Base-by-base conservation (phyloP, 192 early-diverging fungal genomes). In the Gaertneriomyces semiglobifer region DNA sequence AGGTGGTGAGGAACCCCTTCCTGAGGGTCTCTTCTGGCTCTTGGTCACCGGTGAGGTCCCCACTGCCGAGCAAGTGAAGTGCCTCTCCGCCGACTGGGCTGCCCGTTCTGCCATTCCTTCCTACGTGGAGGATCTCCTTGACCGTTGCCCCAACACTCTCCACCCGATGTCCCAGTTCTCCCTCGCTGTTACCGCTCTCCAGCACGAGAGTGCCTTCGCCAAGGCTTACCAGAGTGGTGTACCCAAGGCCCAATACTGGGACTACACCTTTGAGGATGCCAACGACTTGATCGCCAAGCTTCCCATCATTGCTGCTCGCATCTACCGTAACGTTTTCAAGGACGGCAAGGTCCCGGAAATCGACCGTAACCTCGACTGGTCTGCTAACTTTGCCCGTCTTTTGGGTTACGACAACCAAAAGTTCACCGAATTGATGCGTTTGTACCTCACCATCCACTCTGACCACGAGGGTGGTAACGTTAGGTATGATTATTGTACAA, bases 391-490 rank as follows among this genome's bases (percentile, higher is more conserved):
- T 75, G 87, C 96, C 77, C 86, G 86, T 72, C 82, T 96, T 53
- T 85, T 99, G 12, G 96, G 96, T 63, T 99, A 86, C 81, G 84
- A 81, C 51, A 86, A 92, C 62, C 91, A 87, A 81, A 81, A 87
- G 77, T 99, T 99, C 81, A 82, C 93, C 54, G 96, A 99, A 75
- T 89, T 99, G 73, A 93, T 99, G 90, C 92, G 96, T 65, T 83
- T 99, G 70, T 99, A 99, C 88, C 82, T 99, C 73, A 93, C 92
- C 76, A 97, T 99, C 80, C 96, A 99, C 90, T 96, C 94, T 68
- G 96, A 99, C 83, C 96, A 99, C 88, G 96, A 99, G 85, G 96
- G 96, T 76, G 96, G 96, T 75, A 99, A 99, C 79, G 96, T 96
- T 81, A 93, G 79, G 79, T 81, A 43, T 9, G 52, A 33, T 33